phyloP scores from a whole-genome alignment of 2,329 filamentous ascomycete species.

The Chrysosphaeria jannelii region DNA sequence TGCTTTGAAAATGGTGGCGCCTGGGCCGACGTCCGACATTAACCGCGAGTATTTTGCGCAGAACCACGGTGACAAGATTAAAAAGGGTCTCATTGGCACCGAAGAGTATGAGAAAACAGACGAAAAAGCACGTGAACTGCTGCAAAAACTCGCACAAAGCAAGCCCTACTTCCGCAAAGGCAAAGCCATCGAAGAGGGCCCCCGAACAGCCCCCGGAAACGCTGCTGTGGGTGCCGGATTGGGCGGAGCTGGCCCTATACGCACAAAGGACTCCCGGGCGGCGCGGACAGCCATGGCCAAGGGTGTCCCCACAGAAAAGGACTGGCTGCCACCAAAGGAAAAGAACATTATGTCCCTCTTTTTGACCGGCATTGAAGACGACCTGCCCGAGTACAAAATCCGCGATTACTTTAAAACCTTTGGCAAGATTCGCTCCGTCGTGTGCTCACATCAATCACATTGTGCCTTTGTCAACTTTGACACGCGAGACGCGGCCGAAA shows the following conservation, averaged over 20 bases:
- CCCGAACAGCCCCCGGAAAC: slow-evolving; percentile 13
- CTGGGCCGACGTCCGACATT: slow-evolving; percentile 70
- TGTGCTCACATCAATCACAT: slow-evolving; percentile 91
- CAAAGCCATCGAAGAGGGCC: slow-evolving; percentile 33
- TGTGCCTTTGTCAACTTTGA: slow-evolving; percentile 93
- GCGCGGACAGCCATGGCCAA: slow-evolving; percentile 18
- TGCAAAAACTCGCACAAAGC: slow-evolving; percentile 61
- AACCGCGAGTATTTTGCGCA: slow-evolving; percentile 96
- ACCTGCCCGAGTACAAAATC: slow-evolving; percentile 73
- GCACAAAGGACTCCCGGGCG: slow-evolving; percentile 35
- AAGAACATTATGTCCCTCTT: slow-evolving; percentile 77
- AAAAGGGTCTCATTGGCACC: slow-evolving; percentile 50
- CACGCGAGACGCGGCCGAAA: slow-evolving; percentile 57
- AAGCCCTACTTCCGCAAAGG: slow-evolving; percentile 91
- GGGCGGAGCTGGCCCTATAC: slow-evolving; percentile 44
- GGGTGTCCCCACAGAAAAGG: slow-evolving; percentile 53
- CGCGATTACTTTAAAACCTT: slow-evolving; percentile 72
- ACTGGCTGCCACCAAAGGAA: slow-evolving; percentile 64
- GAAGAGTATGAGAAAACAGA: slow-evolving; percentile 94
- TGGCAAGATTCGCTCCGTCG: slow-evolving; percentile 69
- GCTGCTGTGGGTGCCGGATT: slow-evolving; percentile 22
- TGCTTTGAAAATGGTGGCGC: slow-evolving; percentile 89
- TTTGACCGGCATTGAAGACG: slow-evolving; percentile 83
- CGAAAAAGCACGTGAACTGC: slow-evolving; percentile 73
- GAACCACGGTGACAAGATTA: slow-evolving; percentile 83